phyloP scores from a whole-genome alignment of 495 filamentous ascomycete species.

The Penicillium daleae region DNA sequence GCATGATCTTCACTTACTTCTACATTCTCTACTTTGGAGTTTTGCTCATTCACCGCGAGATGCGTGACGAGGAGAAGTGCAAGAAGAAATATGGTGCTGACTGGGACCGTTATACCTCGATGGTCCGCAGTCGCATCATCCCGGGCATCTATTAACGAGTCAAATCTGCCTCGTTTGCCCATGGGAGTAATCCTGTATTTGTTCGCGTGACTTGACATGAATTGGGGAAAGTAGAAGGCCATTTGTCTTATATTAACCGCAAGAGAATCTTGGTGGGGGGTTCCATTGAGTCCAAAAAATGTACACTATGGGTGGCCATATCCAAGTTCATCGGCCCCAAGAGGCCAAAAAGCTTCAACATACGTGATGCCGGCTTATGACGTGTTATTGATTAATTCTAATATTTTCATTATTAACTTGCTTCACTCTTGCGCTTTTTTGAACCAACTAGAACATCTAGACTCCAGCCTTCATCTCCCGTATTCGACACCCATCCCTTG shows the following conservation, averaged over 20 bases:
- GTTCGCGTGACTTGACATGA: background rate
- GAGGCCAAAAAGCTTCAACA: background rate
- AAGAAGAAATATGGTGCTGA: conserved; percentile 88
- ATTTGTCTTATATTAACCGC: background rate
- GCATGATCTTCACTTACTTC: conserved; percentile 91
- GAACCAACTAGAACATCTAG: conserved; percentile 41
- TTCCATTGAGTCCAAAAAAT: background rate
- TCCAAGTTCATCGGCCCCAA: background rate
- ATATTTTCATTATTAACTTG: conserved; percentile 4
- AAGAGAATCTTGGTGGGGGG: background rate
- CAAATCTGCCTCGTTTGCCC: background rate
- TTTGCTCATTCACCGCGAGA: conserved; percentile 86
- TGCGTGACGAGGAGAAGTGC: conserved; percentile 93
- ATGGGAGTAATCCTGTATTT: background rate
- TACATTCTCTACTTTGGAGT: conserved; percentile 93
- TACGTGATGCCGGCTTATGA: conserved; percentile 5
- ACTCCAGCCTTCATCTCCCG: conserved; percentile 45
- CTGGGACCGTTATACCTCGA: conserved; percentile 86
- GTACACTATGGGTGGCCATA: background rate
- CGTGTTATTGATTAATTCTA: conserved; percentile 9
- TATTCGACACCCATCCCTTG: conserved; percentile 45
- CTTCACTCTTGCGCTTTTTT: conserved; percentile 43
- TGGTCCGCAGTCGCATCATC: conserved; percentile 83
- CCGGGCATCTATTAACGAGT: conserved; percentile 79
- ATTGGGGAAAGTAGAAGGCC: background rate